phyloP scores from a whole-genome alignment of 805 yeast genomes.

The Zygosaccharomyces bailii region DNA sequence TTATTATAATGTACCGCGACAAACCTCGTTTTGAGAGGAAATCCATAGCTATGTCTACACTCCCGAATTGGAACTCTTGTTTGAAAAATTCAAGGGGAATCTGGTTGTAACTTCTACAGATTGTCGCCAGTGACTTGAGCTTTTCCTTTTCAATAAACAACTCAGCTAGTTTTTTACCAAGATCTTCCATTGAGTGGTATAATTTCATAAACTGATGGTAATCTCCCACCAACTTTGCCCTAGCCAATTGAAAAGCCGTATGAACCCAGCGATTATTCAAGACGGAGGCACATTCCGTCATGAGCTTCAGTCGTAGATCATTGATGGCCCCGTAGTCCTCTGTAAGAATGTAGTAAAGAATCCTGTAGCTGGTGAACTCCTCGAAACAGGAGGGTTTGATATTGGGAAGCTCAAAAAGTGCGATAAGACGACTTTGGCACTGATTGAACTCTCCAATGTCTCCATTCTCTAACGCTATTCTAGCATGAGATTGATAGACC shows the following conservation, averaged over 20 bases:
- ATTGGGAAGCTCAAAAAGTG: conserved; percentile 49
- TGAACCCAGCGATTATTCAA: conserved; percentile 24
- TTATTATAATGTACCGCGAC: conserved; percentile 32
- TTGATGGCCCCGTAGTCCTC: conserved; percentile 44
- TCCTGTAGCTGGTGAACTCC: conserved; percentile 71
- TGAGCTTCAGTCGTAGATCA: conserved; percentile 25
- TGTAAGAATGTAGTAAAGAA: conserved; percentile 73
- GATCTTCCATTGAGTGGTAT: conserved; percentile 40
- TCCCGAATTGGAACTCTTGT: conserved; percentile 41
- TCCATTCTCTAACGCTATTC: conserved; percentile 74
- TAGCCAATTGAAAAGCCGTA: conserved; percentile 33
- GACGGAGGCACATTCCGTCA: conserved; percentile 15
- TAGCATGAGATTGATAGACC: conserved; percentile 84
- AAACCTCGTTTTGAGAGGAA: conserved; percentile 46
- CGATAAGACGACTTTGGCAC: conserved; percentile 77
- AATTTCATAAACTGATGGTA: conserved; percentile 51
- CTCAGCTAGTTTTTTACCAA: conserved; percentile 46
- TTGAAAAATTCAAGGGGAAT: conserved; percentile 40
- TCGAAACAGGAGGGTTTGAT: conserved; percentile 41
- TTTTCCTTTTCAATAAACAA: conserved; percentile 58
- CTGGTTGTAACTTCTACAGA: conserved; percentile 56
- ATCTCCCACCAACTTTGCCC: conserved; percentile 40
- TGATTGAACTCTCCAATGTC: conserved; percentile 96
- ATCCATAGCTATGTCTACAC: conserved; percentile 37
- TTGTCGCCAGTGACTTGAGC: conserved; percentile 50